A percentile compares a stretch with the other conserved stretches of the same genome.
Conservation (phyloP, 768 basidiomycete species). For the Termitomyces bulborhizus region DNA sequence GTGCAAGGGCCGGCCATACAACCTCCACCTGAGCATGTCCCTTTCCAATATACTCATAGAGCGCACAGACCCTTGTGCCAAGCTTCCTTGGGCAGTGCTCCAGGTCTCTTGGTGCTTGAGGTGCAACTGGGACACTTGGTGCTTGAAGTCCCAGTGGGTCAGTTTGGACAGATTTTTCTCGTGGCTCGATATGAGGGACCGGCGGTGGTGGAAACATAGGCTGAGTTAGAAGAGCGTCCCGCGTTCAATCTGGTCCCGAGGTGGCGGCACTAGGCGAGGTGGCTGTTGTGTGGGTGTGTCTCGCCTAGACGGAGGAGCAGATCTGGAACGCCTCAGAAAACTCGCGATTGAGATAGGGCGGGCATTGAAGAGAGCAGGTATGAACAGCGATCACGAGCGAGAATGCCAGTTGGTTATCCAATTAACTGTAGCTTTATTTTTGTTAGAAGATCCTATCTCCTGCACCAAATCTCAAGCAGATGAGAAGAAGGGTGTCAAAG, state of each 20-base stretch:
- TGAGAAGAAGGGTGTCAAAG: constrained; percentile 12
- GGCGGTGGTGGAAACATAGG: too few relatives aligned
- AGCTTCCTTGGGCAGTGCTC: too few relatives aligned
- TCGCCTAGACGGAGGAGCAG: constrained; percentile 19
- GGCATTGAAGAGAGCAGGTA: constrained; percentile 3
- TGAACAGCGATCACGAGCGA: constrained; percentile 4
- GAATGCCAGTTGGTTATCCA: constrained; percentile 7
- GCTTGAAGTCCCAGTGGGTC: not conserved
- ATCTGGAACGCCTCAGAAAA: constrained; percentile 22
- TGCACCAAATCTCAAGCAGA: constrained; percentile 6
- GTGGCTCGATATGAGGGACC: not conserved
- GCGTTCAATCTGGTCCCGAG: not conserved
- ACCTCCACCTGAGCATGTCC: constrained; percentile 42
- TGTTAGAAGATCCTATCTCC: constrained; percentile 11
- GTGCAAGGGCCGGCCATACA: constrained; percentile 21
- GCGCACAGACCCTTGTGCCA: constrained; percentile 11
- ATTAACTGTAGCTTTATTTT: constrained; percentile 11
- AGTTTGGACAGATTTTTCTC: not conserved
- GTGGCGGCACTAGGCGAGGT: not conserved
- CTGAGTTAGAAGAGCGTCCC: too few relatives aligned
- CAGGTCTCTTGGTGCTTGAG: not conserved
- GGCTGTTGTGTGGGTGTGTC: not conserved
- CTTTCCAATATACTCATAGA: constrained; percentile 41
- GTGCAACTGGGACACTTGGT: not conserved
- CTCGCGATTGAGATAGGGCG: constrained; percentile 26